A percentile compares a stretch with the other conserved stretches of the same genome.
These are phyloP conservation scores for Pseudocercospora crystallina DNA, from an alignment of 2,329 filamentous ascomycete genomes.

Conservation along the genomic window DNA sequence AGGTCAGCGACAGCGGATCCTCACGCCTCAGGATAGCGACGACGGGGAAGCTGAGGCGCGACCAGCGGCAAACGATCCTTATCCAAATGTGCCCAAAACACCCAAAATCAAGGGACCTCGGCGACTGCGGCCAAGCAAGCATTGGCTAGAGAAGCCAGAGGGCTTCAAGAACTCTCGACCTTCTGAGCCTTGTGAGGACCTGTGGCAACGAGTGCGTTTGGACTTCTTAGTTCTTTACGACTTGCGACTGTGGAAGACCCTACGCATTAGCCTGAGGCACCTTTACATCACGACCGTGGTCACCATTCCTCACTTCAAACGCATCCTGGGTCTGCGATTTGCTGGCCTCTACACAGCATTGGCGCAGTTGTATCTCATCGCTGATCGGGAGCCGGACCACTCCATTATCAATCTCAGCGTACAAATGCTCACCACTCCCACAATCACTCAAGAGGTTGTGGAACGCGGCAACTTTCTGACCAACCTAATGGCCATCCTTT, in stretches of 20 bases:
- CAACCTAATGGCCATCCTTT: slow-evolving; percentile 91
- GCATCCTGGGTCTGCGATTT: slow-evolving; percentile 87
- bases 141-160: slow-evolving; percentile 82
- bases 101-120: slow-evolving; percentile 53
- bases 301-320: slow-evolving; percentile 92
- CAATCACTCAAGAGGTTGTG: slow-evolving; percentile 93
- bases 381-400: slow-evolving; percentile 93
- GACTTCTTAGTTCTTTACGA: slow-evolving; percentile 97
- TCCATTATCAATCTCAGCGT: slow-evolving; percentile 97
- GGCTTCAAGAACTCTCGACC: slow-evolving; percentile 53
- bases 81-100: slow-evolving; percentile 74
- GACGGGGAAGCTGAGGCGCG: slow-evolving; percentile 50
- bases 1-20: slow-evolving; percentile 23
- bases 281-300: slow-evolving; percentile 97
- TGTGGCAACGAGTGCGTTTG: slow-evolving; percentile 83
- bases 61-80: slow-evolving; percentile 27
- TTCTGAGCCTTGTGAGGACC: slow-evolving; percentile 72
- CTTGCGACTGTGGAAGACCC: slow-evolving; percentile 92
- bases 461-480: slow-evolving; percentile 94
- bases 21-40: slow-evolving; percentile 34
- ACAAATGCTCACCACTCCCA: slow-evolving; percentile 94
- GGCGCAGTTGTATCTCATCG: slow-evolving; percentile 91
- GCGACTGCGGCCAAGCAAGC: slow-evolving; percentile 67
- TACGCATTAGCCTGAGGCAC: slow-evolving; percentile 84
- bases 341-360: slow-evolving; percentile 91